Evolutionary conservation across 2,329 filamentous ascomycete species (phyloP), one percentile per base, ranked within the genome.

Genomic region (Colletotrichum lupini): DNA sequence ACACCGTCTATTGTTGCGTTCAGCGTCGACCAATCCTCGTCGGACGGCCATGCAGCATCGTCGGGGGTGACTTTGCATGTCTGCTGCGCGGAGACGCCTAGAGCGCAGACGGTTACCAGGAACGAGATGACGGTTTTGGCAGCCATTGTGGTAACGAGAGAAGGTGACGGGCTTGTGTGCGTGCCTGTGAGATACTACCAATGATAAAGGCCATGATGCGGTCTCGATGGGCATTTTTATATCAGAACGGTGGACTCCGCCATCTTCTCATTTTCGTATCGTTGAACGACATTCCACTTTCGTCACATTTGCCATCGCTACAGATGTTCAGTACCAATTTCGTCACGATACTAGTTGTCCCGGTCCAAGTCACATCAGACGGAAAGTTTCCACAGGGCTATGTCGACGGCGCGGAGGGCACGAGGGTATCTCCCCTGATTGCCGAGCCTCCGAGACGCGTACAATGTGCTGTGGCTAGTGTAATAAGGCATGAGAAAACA

Each of bases 1-100:
- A 77, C 78, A 1, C 87, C 87, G 11, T 78, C 78, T 7, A 89
- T 76, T 5, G 85, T 83, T 19, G 77, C 56, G 71, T 89, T 89
- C 68, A 89, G 82, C 1, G 69, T 59, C 12, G 77, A 73, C 86
- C 86, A 89, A 8, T 66, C 64, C 6, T 53, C 49, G 57, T 75
- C 16, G 64, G 67, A 26, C 28, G 72, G 63, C 74, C 76, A 63
- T 12, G 70, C 66, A 8, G 55, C 32, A 14, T 73, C 66, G 19
- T 28, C 12, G 2, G 70, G 66, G 4, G 60, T 68, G 26, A 56
- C 14, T 59, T 70, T 73, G 55, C 66, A 73, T 22, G 49, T 61
- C 32, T 60, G 35, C 57, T 72, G 64, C 19, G 68, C 63, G 11
- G 64, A 67, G n/a, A 16, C 37, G 46, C 62, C 14, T 5, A 67